These are phyloP conservation scores for Actinomortierella wolfii DNA, from an alignment of 371 early-diverging fungal species.

Conservation along the genomic window DNA sequence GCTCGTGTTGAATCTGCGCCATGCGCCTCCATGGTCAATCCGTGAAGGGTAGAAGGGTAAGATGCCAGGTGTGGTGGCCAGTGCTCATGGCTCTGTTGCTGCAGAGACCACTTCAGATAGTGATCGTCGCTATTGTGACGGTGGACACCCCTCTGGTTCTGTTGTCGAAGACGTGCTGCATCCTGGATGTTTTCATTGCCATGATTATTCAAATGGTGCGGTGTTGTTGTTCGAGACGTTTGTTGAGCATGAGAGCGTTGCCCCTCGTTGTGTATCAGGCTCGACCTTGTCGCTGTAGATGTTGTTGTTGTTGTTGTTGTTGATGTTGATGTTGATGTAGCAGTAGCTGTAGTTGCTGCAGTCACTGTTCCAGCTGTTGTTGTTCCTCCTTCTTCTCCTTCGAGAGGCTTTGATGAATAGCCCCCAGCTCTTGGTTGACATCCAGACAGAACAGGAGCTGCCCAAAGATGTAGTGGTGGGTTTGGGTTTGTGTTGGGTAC, in stretches of 20 bases:
- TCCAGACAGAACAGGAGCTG: too few relatives aligned
- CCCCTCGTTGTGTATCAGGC: not conserved
- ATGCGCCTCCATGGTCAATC: too few relatives aligned
- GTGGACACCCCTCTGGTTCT: slow-evolving; percentile 3
- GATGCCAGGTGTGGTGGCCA: too few relatives aligned
- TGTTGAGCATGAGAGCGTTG: not conserved
- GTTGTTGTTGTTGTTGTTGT: slow-evolving; percentile 1
- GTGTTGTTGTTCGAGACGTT: slow-evolving; percentile 1
- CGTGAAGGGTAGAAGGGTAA: too few relatives aligned
- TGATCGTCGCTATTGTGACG: too few relatives aligned
- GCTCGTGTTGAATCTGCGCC: too few relatives aligned
- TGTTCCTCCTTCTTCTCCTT: too few relatives aligned
- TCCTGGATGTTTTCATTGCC: slow-evolving; percentile 9
- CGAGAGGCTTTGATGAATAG: too few relatives aligned
- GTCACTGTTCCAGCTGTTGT: slow-evolving; percentile 8
- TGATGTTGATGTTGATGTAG: slow-evolving; percentile 9
- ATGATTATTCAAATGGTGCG: not conserved
- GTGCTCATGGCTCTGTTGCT: too few relatives aligned
- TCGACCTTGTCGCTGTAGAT: not conserved
- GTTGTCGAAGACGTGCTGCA: slow-evolving; percentile 4
- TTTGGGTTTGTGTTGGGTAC: slow-evolving; percentile 24
- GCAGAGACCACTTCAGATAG: too few relatives aligned
- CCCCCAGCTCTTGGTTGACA: too few relatives aligned
- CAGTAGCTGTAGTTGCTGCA: slow-evolving; percentile 6
- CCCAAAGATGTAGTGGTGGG: not conserved